phyloP scores from a whole-genome alignment of 176 grass and related monocot species.

The Avena insularis region DNA sequence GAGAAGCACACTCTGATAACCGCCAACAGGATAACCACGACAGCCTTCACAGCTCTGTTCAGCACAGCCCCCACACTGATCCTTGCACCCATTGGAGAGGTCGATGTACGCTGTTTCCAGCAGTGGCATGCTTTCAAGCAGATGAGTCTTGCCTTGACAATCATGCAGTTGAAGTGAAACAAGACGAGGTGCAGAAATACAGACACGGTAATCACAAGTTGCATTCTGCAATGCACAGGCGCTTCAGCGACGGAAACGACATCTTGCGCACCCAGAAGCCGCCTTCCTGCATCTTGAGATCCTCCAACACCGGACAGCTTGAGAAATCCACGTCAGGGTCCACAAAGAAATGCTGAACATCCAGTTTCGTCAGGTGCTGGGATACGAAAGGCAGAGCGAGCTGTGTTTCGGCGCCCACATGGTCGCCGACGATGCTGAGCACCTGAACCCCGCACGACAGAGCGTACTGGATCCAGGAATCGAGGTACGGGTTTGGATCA shows the following conservation, averaged over 20 bases:
- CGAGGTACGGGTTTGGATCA: not conserved
- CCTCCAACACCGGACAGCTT: too few relatives aligned
- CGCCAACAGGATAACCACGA: too few relatives aligned
- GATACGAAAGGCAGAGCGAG: not conserved
- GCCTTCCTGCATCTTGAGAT: too few relatives aligned
- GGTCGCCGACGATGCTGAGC: not conserved
- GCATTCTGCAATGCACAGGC: too few relatives aligned
- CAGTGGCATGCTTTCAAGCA: slow-evolving; percentile 6
- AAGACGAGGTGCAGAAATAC: too few relatives aligned
- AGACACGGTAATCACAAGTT: too few relatives aligned
- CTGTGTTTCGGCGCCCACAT: not conserved
- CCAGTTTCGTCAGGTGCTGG: slow-evolving; percentile 2
- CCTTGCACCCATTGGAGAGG: not conserved
- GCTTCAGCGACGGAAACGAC: too few relatives aligned
- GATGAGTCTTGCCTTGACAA: slow-evolving; percentile 18
- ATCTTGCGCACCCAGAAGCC: too few relatives aligned
- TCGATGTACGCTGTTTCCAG: slow-evolving; percentile 8
- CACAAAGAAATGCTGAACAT: not conserved
- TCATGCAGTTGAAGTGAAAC: not conserved
- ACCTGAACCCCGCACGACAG: slow-evolving; percentile 4
- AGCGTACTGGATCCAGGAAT: slow-evolving; percentile 12
- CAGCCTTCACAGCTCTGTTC: too few relatives aligned
- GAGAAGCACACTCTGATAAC: too few relatives aligned
- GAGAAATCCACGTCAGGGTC: too few relatives aligned
- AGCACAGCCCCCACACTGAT: too few relatives aligned